Conservation (phyloP, 2,329 filamentous ascomycete species). For the Arthrobotrys conoides region DNA sequence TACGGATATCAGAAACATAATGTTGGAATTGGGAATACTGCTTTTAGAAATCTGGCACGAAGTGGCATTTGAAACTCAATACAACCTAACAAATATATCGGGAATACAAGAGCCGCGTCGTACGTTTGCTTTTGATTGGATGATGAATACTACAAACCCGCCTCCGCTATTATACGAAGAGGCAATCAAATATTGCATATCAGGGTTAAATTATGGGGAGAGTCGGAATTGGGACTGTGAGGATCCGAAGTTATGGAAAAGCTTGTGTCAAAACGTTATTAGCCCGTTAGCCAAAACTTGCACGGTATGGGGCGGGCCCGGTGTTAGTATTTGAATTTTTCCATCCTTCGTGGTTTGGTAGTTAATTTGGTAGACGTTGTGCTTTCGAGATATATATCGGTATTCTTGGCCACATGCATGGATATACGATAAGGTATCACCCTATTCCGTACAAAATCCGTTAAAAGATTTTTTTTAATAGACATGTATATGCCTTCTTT, state of each 20-base stretch:
- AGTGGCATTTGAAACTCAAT: slow-evolving; percentile 56
- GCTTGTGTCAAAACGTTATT: slow-evolving; percentile 61
- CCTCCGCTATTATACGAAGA: slow-evolving; percentile 41
- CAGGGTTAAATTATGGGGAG: slow-evolving; percentile 39
- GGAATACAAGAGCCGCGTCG: slow-evolving; percentile 19
- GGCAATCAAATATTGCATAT: slow-evolving; percentile 47
- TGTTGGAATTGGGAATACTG: slow-evolving; percentile 64
- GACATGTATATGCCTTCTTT: too few species aligned
- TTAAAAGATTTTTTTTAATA: too few species aligned
- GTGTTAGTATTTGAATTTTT: background rate
- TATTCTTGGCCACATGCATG: too few species aligned
- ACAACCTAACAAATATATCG: slow-evolving; percentile 8
- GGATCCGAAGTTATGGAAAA: slow-evolving; percentile 55
- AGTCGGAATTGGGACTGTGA: slow-evolving; percentile 37
- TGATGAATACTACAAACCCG: slow-evolving; percentile 35
- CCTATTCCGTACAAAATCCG: too few species aligned
- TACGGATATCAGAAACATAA: slow-evolving; percentile 54
- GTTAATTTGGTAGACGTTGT: too few species aligned
- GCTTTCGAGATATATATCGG: too few species aligned
- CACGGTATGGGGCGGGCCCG: slow-evolving; percentile 18
- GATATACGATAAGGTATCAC: too few species aligned
- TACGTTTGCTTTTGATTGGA: slow-evolving; percentile 39
- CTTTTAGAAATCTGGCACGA: slow-evolving; percentile 64
- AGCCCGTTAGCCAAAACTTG: slow-evolving; percentile 57
- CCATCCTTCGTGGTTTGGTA: too few species aligned